phyloP scores from a whole-genome alignment of 163 green algal species.

The Scenedesmus sp. region DNA sequence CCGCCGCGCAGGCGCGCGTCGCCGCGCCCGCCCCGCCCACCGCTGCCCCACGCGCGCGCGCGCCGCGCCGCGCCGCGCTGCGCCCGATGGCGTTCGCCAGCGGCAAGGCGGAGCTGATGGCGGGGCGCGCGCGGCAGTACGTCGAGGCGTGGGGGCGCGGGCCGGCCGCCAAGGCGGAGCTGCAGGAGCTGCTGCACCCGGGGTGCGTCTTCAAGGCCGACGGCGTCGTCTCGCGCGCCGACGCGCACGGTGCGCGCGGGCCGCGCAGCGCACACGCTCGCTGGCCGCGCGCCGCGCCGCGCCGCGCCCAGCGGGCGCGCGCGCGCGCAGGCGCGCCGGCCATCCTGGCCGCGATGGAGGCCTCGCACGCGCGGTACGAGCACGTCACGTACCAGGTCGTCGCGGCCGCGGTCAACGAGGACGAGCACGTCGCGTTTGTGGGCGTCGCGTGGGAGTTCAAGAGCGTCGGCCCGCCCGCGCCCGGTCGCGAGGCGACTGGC shows the following conservation, averaged over 20 bases:
- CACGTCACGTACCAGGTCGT: conserved; percentile 29
- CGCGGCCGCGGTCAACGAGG: conserved; percentile 36
- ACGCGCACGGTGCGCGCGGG: conserved; percentile 21
- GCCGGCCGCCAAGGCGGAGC: conserved; percentile 25
- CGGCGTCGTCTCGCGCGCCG: conserved; percentile 25
- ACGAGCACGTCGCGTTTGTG: conserved; percentile 23
- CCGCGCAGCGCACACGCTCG: neutral
- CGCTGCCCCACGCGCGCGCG: too few relatives aligned
- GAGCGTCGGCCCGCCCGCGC: neutral
- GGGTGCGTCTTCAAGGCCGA: conserved; percentile 36
- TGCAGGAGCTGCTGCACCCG: conserved; percentile 15
- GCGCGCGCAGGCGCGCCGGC: neutral
- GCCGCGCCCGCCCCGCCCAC: too few relatives aligned
- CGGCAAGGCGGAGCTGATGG: too few relatives aligned
- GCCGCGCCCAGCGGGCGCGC: neutral
- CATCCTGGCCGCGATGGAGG: conserved; percentile 20
- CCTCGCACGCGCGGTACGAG: conserved; percentile 21
- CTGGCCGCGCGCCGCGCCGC: too few relatives aligned
- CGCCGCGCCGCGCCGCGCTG: too few relatives aligned
- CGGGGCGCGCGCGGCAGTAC: too few relatives aligned
- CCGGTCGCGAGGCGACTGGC: neutral
- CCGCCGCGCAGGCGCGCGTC: too few relatives aligned
- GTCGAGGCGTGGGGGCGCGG: too few relatives aligned
- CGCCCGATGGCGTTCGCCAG: too few relatives aligned
- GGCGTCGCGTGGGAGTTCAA: conserved; percentile 45